Evolutionary conservation across 768 basidiomycete species (phyloP), one percentile per base, ranked within the genome.

Genomic region (Pleurotus ostreatus): DNA sequence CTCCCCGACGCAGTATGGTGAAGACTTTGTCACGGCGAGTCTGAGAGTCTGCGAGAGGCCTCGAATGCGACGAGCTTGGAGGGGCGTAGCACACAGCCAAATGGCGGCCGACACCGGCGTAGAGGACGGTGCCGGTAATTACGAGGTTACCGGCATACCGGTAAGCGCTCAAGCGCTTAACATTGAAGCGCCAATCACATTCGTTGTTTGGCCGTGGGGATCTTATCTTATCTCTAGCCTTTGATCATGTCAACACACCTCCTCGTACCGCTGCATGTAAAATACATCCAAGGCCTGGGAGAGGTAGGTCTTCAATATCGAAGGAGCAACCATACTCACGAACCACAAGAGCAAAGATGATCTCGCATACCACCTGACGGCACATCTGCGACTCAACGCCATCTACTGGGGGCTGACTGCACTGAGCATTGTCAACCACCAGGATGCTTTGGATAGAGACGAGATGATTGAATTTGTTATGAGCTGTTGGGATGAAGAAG

Each of bases 341-440:
- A 25, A 39, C 37, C 23, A 9, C n/a, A 63, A 90, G 90, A 86
- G 76, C 71, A 87, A 88, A 57, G 84, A 92, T 74, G 92, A 94
- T 61, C 78, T 97, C 15, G 78, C 81, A 1, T 96, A 96, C 71
- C 92, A 96, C 68, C 78, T 96, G 16, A 95, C 95, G 0, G 78
- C 94, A 11, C 97, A 99, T 70, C 80, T 98, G 5, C 89, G 96
- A 5, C 77, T 99, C 71, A 98, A 98, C 69, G 96, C 94, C 2
- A 78, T 98, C 6, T 99, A 97, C 70, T 99, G 97, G 97, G 97
- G 94, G 6, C 75, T 94, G 40, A 93, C 89, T 0, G 94, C 97
- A 0, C 74, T 96, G 2, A 89, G 80, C 38, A 76, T 94, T 46
- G 89, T 98, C 86, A 82, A 79, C 1, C 81, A 80, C 45, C 74